Percentiles rank a stretch among this genome's conserved stretches.
phyloP scores from a whole-genome alignment of 2,329 filamentous ascomycete genomes.

The Hymenoscyphus infarciens region DNA sequence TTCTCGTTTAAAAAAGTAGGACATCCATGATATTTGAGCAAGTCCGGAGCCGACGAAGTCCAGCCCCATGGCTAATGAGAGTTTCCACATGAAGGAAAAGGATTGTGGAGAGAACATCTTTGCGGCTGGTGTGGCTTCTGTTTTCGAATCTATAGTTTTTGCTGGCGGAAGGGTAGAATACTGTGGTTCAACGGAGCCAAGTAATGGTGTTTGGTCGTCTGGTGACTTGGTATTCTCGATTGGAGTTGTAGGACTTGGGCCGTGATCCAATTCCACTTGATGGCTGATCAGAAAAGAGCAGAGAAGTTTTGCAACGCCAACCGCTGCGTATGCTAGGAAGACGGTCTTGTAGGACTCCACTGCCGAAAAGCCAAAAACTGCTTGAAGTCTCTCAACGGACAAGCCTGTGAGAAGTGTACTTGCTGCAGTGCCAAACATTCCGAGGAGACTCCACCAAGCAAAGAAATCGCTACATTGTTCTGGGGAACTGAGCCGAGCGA shows the following conservation, averaged over 20 bases:
- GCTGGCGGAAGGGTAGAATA: not conserved
- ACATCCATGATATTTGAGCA: not conserved
- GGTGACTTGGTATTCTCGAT: not conserved
- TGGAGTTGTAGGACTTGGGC: not conserved
- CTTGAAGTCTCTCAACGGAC: not conserved
- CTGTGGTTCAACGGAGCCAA: not conserved
- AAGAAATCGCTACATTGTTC: not conserved
- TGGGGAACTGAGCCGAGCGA: not conserved
- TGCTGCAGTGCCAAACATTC: not conserved
- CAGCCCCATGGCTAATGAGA: not conserved
- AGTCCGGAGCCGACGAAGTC: not conserved
- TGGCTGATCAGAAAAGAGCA: not conserved
- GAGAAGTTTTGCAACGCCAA: not conserved
- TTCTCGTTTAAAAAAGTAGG: not conserved
- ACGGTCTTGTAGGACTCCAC: not conserved
- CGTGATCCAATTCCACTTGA: not conserved
- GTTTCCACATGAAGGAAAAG: not conserved
- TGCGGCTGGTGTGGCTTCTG: not conserved
- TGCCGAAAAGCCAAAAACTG: not conserved
- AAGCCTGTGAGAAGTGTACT: not conserved
- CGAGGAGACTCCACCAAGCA: not conserved
- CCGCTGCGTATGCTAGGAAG: not conserved
- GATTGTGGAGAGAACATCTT: not conserved
- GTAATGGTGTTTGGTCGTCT: not conserved
- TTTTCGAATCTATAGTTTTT: not conserved